Evolutionary conservation across 768 basidiomycete species (phyloP).

Genomic region (Coprinopsis strossmayeri): DNA sequence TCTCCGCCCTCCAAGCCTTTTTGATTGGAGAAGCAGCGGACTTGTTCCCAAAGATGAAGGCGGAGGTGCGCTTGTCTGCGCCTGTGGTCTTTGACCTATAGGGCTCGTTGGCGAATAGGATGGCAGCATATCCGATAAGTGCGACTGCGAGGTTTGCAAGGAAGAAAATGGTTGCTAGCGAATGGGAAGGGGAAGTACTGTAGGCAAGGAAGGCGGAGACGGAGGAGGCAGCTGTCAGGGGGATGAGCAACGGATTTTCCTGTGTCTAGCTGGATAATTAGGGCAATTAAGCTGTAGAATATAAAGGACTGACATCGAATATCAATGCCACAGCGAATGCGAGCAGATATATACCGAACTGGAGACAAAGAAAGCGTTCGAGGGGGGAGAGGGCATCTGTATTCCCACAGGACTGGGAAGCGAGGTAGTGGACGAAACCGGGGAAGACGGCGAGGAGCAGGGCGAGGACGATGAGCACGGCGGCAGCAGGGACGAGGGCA

Average conservation of each 20-base stretch:
- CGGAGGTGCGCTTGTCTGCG: conserved; percentile 74
- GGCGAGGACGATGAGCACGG: conserved; percentile 15
- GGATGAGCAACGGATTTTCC: conserved; percentile 57
- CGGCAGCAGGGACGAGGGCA: conserved; percentile 21
- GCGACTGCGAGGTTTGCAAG: conserved; percentile 46
- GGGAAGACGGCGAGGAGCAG: conserved; percentile 41
- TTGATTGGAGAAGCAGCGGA: conserved; percentile 56
- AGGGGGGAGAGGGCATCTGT: conserved; percentile 47
- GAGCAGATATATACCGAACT: conserved; percentile 56
- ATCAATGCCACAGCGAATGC: conserved; percentile 51
- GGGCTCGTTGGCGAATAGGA: conserved; percentile 53
- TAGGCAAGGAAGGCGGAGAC: conserved; percentile 60
- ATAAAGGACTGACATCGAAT: conserved; percentile 40
- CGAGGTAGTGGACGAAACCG: conserved; percentile 60
- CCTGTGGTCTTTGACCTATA: conserved; percentile 66
- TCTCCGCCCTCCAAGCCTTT: conserved; percentile 45
- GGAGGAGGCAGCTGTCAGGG: conserved; percentile 47
- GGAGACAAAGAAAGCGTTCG: conserved; percentile 63
- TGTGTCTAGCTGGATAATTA: conserved; percentile 19
- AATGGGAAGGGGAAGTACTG: conserved; percentile 51
- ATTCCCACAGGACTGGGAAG: conserved; percentile 30
- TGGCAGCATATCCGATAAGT: conserved; percentile 51
- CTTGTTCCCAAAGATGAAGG: conserved; percentile 76
- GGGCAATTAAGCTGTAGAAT: conserved; percentile 1
- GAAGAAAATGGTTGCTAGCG: conserved; percentile 47